These are phyloP conservation scores for Teunomyces stri DNA, from an alignment of 805 yeast genomes.

Conservation along the genomic window DNA sequence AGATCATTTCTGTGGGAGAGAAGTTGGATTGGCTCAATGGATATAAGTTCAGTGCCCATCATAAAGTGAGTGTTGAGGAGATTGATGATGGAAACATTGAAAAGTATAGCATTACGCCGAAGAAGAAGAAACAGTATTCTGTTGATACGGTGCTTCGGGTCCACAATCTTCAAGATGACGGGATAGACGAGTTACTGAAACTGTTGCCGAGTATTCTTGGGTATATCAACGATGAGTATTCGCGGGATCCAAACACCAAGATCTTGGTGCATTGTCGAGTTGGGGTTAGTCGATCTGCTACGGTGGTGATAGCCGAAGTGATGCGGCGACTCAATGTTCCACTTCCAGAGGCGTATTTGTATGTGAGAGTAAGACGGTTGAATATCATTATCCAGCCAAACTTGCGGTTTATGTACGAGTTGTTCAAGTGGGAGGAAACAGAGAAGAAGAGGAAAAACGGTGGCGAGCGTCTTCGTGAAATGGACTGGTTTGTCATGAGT, in stretches of 20 bases:
- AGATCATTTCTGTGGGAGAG: slow-evolving; percentile 87
- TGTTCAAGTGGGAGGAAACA: slow-evolving; percentile 56
- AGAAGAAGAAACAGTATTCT: slow-evolving; percentile 10
- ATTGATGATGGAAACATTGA: slow-evolving; percentile 33
- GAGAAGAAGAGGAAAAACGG: slow-evolving; percentile 13
- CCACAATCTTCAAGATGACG: slow-evolving; percentile 83
- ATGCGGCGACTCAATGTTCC: slow-evolving; percentile 71
- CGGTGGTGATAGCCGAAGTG: slow-evolving; percentile 93
- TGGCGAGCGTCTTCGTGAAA: slow-evolving; percentile 46
- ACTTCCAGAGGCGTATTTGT: slow-evolving; percentile 77
- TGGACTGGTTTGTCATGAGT: slow-evolving; percentile 88
- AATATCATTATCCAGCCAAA: slow-evolving; percentile 95
- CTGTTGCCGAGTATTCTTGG: slow-evolving; percentile 62
- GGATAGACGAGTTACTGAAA: slow-evolving; percentile 70
- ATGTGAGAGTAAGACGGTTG: slow-evolving; percentile 83
- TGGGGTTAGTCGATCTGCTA: slow-evolving; percentile 93
- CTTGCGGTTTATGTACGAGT: slow-evolving; percentile 84
- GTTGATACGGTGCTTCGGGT: slow-evolving; percentile 58
- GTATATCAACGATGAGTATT: slow-evolving; percentile 51
- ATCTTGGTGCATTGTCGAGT: slow-evolving; percentile 88
- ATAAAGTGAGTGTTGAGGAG: slow-evolving; percentile 22
- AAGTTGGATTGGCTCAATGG: slow-evolving; percentile 58
- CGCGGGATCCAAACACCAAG: slow-evolving; percentile 22
- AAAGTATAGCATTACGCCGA: slow-evolving; percentile 24
- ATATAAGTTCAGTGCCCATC: slow-evolving; percentile 22